Evolutionary conservation across 768 basidiomycete species (phyloP), one percentile per base, ranked within the genome.

Genomic region (Trametopsis cervina): DNA sequence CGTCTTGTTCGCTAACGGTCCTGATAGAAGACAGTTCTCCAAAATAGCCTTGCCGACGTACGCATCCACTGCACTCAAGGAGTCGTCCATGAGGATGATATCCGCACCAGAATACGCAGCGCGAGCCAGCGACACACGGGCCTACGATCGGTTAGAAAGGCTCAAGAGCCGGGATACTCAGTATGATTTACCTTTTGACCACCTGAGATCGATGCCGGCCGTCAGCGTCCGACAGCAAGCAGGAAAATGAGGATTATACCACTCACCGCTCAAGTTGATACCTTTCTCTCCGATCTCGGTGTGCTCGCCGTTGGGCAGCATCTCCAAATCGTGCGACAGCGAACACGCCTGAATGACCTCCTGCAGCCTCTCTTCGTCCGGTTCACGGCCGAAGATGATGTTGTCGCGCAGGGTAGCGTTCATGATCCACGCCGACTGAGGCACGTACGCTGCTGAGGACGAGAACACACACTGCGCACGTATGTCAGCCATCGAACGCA

Each of bases 261-360:
- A 60, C 59, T 53, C 58, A 71, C 81, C 81, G 53, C 78, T 80
- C 33, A 82, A 63, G 62, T 78, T 83, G 54, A 84, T 81, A 0
- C 87, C 89, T 58, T 83, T 83, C 65, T 91, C 87, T 20, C 85
- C 85, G 41, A 87, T 82, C 61, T 83, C 79, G 0, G 84, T 85
- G 29, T 69, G 53, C 60, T 87, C 82, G 4, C 84, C 83, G 42
- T 85, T 64, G 0, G 85, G 80, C 9, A 92, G 69, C 53, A 85
- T 76, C 35, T 79, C 76, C 2, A 92, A 68, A 61, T 92, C 89
- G 24, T 77, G 79, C 46, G 77, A 73, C 40, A 92, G 65, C 27
- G 78, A 78, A 57, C 88, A 92, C 0, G 85, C 82, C 3, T 67
- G 59, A 47, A 86, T 67, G 37, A 85, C 71, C 24, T 74, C 67